phyloP scores from a whole-genome alignment of 2,329 filamentous ascomycete species.

The Aureobasidium leucospermi region DNA sequence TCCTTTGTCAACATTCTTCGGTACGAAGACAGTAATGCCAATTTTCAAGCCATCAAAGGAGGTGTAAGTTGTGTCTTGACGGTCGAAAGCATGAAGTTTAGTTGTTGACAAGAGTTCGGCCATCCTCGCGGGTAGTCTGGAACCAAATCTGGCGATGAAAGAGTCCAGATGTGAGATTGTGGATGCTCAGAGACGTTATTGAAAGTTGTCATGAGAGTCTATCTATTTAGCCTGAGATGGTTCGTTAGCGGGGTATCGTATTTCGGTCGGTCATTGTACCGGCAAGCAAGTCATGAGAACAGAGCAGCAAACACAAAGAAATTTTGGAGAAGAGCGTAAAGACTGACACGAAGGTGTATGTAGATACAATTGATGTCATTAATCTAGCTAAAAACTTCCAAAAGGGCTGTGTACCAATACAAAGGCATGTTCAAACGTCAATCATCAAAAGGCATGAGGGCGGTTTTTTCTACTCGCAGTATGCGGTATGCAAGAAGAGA shows the following conservation, averaged over 20 bases:
- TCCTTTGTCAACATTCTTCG: slow-evolving; percentile 28
- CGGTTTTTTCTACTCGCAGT: slow-evolving; percentile 29
- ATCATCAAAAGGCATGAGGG: neutral
- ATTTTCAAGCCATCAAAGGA: slow-evolving; percentile 31
- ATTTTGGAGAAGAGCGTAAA: neutral
- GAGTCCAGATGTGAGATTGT: too few relatives aligned
- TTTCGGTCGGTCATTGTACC: neutral
- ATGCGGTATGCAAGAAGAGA: slow-evolving; percentile 44
- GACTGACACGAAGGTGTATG: too few relatives aligned
- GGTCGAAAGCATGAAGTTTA: slow-evolving; percentile 33
- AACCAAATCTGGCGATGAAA: neutral
- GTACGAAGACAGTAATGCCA: slow-evolving; percentile 32
- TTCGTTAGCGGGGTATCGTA: slow-evolving; percentile 1
- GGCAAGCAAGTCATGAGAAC: neutral
- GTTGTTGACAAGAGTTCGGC: neutral
- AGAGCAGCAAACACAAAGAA: neutral
- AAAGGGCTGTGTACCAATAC: neutral
- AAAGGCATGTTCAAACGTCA: slow-evolving; percentile 2
- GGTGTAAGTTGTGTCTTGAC: slow-evolving; percentile 36
- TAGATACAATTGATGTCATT: neutral
- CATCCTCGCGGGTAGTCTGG: neutral
- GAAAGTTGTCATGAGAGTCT: neutral
- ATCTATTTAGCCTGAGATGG: neutral
- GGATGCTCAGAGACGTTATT: too few relatives aligned
- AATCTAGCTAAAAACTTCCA: neutral